These are phyloP conservation scores for Trichoderma reesei DNA, from an alignment of 495 filamentous ascomycete species.

Conservation along the genomic window DNA sequence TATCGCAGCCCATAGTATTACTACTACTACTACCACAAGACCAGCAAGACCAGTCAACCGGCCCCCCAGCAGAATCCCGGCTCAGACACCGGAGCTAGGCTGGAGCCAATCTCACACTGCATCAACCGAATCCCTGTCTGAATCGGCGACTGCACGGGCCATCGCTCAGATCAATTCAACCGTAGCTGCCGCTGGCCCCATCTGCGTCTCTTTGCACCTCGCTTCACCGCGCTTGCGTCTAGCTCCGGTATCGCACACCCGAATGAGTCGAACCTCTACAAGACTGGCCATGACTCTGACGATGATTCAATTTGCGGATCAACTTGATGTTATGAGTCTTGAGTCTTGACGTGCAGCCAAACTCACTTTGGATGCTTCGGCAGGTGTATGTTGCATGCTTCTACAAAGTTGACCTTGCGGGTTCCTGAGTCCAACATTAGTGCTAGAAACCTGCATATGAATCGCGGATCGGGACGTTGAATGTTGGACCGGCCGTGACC, in stretches of 20 bases:
- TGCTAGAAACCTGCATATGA: too few relatives aligned
- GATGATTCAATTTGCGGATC: too few relatives aligned
- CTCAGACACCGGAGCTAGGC: not conserved
- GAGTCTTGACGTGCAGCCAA: too few relatives aligned
- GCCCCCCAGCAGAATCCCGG: not conserved
- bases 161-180: not conserved
- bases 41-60: too few relatives aligned
- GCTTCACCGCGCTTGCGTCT: not conserved
- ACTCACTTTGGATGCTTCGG: too few relatives aligned
- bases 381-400: too few relatives aligned
- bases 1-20: too few relatives aligned
- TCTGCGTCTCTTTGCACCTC: not conserved
- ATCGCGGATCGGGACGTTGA: too few relatives aligned
- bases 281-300: not conserved
- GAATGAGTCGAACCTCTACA: not conserved
- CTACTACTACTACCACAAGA: not conserved
- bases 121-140: not conserved
- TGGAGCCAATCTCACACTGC: not conserved
- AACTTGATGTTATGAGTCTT: too few relatives aligned
- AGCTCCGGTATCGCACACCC: not conserved
- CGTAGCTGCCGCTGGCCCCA: not conserved
- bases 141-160: not conserved
- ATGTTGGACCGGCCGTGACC: too few relatives aligned
- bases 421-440: too few relatives aligned
- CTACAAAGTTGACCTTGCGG: too few relatives aligned